phyloP scores from a whole-genome alignment of 176 grass and related monocot species.

The Carex parvula region DNA sequence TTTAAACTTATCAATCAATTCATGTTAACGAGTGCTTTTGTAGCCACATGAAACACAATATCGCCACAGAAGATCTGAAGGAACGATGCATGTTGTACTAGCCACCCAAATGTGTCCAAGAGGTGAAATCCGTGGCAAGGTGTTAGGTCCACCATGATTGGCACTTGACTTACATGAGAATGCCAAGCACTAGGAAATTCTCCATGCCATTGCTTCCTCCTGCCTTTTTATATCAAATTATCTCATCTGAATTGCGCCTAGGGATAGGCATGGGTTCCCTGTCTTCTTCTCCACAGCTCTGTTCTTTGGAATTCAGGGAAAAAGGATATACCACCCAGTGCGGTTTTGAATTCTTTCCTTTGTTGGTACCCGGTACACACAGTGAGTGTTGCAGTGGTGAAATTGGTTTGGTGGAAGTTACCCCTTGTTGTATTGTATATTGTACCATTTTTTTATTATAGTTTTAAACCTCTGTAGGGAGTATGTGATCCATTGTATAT shows the following conservation, averaged over 20 bases:
- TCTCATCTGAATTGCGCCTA: not conserved
- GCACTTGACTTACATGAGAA: slow-evolving; percentile 18
- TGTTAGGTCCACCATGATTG: slow-evolving; percentile 20
- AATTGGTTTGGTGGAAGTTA: not conserved
- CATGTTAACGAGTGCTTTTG: too few relatives aligned
- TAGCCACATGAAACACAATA: too few relatives aligned
- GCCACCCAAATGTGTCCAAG: slow-evolving; percentile 4
- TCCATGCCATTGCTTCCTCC: slow-evolving; percentile 22
- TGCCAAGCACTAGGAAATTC: not conserved
- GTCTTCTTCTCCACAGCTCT: slow-evolving; percentile 3
- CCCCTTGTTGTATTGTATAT: not conserved
- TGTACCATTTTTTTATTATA: not conserved
- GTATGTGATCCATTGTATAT: not conserved
- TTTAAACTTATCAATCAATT: not conserved
- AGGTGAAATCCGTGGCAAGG: slow-evolving; percentile 11
- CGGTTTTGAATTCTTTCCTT: slow-evolving; percentile 17
- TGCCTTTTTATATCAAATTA: not conserved
- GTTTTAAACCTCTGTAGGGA: not conserved
- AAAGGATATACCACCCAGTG: not conserved
- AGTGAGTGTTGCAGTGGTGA: not conserved
- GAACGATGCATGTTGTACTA: not conserved
- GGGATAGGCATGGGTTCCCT: not conserved
- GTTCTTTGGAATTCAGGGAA: not conserved
- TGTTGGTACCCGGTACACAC: not conserved
- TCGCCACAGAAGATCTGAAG: not conserved